Base-by-base conservation (phyloP, 2,329 filamentous ascomycete species). In the Hymenotorrendiella dingleyae region DNA sequence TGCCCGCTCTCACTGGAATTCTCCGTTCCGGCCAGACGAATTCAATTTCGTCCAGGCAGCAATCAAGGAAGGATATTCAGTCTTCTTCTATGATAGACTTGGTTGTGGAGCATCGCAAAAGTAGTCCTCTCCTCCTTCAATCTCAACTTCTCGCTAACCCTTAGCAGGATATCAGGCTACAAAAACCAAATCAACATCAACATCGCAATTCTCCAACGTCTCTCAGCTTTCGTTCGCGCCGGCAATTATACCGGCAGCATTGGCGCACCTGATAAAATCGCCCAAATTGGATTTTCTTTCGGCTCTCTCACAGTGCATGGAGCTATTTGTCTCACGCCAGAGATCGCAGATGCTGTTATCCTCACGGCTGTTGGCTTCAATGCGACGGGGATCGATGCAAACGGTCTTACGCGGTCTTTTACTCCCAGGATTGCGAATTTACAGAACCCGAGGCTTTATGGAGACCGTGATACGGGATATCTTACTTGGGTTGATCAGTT, bases 231-330 rank as follows among this genome's bases (percentile, higher is more conserved):
- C 27, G 44, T 55, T n/a, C 46, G 49, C 23, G 47, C 46, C 17
- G 49, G 47, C 41, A 48, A 53, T 36, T 44, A 56, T 46, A 48
- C 58, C 48, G 50, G 44, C 29, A 23, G 32, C 21, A 20, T 51
- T 22, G 39, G 54, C 52, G 42, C 40, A 40, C 43, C 59, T 11
- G 34, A 48, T 8, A 69, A 73, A 53, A 62, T 78, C 19, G 64
- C 78, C n/a, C 79, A 83, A 56, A 66, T 80, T n/a, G 80, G 80
- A 8, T 79, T 84, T 63, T 79, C 74, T 0, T 83, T 79, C 52
- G 80, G 80, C 24, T 77, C 76, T 0, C 61, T 71, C 12, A 72
- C 78, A 49, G 73, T 70, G 3, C 78, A 76, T 60, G 69, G 62
- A 34, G 65, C 83, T 16, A 69, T 74, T 6, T 66, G 67, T 28